Conservation (phyloP, 352 stramenopile species). For the Blastocystis sp. region DNA sequence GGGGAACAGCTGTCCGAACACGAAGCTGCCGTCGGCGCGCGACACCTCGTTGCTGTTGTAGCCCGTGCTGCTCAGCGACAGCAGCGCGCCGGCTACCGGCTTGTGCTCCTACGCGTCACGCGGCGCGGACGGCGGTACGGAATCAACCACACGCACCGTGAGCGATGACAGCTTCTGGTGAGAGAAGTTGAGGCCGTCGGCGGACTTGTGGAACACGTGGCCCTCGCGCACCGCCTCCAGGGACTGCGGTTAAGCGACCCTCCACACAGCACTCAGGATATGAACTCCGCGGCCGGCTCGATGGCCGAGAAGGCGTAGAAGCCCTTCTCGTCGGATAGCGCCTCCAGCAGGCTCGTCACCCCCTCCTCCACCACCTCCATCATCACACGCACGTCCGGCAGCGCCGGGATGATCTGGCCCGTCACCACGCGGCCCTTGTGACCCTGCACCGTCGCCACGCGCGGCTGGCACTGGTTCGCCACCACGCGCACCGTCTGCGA, state of each 20-base stretch:
- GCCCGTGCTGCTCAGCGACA: conserved; percentile 18
- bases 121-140: not conserved
- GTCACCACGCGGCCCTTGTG: conserved; percentile 33
- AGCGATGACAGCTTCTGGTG: conserved; percentile 45
- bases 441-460: not conserved
- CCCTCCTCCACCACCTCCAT: conserved; percentile 10
- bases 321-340: conserved; percentile 11
- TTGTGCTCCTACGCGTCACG: not conserved
- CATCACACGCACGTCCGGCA: conserved; percentile 2
- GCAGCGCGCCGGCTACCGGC: not conserved
- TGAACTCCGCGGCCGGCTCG: not conserved
- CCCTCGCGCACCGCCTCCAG: conserved; percentile 37
- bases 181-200: conserved; percentile 46
- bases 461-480: not conserved
- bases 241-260: not conserved
- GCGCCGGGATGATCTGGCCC: conserved; percentile 43
- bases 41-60: not conserved
- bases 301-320: conserved; percentile 36
- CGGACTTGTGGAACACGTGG: conserved; percentile 34
- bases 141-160: not conserved
- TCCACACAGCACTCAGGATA: conserved; percentile 1
- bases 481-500: not conserved
- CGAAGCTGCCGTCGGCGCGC: conserved; percentile 1
- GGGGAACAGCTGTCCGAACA: conserved; percentile 59
- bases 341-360: not conserved